Evolutionary conservation across 2,329 filamentous ascomycete genomes (phyloP).

Genomic region (Cercospora zeae-maydis): DNA sequence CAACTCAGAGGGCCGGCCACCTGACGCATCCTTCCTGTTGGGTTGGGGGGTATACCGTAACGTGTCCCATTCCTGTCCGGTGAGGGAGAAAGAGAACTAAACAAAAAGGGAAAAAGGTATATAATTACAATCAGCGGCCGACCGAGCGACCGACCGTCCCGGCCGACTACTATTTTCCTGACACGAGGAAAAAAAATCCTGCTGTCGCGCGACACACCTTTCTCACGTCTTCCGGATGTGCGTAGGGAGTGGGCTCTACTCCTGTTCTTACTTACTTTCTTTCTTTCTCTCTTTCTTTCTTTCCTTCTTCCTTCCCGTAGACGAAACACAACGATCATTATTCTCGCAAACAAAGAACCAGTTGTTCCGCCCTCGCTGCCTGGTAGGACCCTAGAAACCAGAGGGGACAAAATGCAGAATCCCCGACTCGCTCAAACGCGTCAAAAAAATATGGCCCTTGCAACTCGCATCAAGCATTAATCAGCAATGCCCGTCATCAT

Average conservation of each 20-base stretch:
- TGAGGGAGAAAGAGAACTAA: not conserved
- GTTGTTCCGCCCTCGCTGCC: not conserved
- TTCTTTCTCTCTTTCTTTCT: too few relatives aligned
- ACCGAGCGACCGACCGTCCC: not conserved
- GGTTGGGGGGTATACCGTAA: not conserved
- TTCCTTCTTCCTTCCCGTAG: not conserved
- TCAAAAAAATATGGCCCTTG: not conserved
- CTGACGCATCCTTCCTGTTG: not conserved
- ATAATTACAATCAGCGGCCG: not conserved
- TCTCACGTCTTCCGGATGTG: not conserved
- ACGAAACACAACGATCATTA: not conserved
- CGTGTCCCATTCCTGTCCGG: not conserved
- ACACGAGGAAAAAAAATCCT: not conserved
- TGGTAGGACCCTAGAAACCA: not conserved
- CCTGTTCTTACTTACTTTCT: too few relatives aligned
- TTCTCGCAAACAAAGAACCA: not conserved
- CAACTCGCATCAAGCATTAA: not conserved
- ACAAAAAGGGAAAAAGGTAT: not conserved
- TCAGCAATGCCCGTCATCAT: conserved; percentile 12
- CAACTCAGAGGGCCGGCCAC: not conserved
- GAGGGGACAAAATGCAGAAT: not conserved
- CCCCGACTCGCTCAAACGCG: conserved; percentile 4
- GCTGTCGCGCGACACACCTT: not conserved
- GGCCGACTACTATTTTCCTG: not conserved
- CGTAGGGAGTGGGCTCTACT: not conserved